Percentiles rank a stretch among this genome's conserved stretches.
These are phyloP conservation scores for Tympanopsis confertula DNA, from an alignment of 2,329 filamentous ascomycete species.

Conservation along the genomic window DNA sequence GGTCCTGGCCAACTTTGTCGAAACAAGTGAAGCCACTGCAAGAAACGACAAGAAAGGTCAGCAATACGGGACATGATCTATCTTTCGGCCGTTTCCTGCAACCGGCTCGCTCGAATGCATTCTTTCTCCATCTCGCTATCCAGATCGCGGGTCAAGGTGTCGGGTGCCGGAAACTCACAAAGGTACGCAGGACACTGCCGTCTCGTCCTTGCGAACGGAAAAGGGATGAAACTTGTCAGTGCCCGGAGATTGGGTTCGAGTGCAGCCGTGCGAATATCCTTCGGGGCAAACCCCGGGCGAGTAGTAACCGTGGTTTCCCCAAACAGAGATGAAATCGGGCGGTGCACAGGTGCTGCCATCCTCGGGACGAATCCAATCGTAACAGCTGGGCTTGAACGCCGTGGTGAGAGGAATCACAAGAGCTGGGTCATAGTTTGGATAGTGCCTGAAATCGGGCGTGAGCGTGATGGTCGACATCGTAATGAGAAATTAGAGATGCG, in stretches of 20 bases:
- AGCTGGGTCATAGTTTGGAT: neutral
- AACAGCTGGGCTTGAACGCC: neutral
- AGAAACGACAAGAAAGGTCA: no score
- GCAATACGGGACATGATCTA: no score
- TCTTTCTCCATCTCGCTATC: neutral
- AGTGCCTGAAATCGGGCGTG: neutral
- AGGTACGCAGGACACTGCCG: conserved; percentile 14
- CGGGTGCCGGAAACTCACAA: no score
- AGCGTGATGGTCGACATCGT: neutral
- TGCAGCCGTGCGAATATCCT: conserved; percentile 14
- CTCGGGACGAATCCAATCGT: neutral
- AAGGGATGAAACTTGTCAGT: conserved; percentile 6
- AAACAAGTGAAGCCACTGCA: neutral
- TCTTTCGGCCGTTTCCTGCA: no score
- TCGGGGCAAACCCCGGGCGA: conserved; percentile 16
- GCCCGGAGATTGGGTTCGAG: conserved; percentile 7
- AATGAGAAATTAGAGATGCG: no score
- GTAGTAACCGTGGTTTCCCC: conserved; percentile 13
- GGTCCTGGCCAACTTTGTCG: neutral
- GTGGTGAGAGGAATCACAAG: neutral
- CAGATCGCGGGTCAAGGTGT: no score
- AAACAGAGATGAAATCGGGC: conserved; percentile 7
- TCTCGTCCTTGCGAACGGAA: conserved; percentile 11
- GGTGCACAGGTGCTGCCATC: conserved; percentile 3
- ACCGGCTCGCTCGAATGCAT: neutral